Base-by-base conservation (phyloP, 805 yeast genomes). In the Alloascoidea africana region DNA sequence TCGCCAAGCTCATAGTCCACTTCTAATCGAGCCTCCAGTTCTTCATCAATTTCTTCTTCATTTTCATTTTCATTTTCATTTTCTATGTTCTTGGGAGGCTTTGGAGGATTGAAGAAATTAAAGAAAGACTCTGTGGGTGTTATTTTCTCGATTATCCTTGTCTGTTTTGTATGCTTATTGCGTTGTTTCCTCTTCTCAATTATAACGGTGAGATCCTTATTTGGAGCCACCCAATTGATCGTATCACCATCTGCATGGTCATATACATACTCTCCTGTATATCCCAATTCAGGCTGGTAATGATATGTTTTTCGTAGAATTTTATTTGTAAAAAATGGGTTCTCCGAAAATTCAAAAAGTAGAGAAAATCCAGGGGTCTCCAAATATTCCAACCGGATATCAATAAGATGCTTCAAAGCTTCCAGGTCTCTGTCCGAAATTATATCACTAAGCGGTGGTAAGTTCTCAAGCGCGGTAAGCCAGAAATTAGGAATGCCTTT, bases 161-260 rank as follows among this genome's bases (percentile, higher is more conserved):
- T 81, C 57, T 82, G 89, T 52, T 81, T 82, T 37, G 94, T 82
- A 49, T 73, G 75, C 56, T 80, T 82, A 55, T 82, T 82, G 63
- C 91, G 74, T 61, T 82, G 94, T 56, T 80, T 82, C 60, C 91
- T 70, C 64, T 79, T 75, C 59, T 81, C 89, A 35, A 82, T 76
- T 39, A 63, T 60, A 39, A 82, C 69, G 14, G 93, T 81, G 33
- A 76, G 84, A 50, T 82, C 81, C 40, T 63, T 62, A 43, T 75
- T 84, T 49, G 74, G 71, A 38, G 73, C 68, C 42, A 56, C 60
- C 94, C 94, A 82, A 44, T 73, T 62, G 50, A 82, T 76, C 37
- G 68, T 73, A 46, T 68, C 61, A 37, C 91, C 91, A 49, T 78
- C 83, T 4, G 93, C 91, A 52, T 80, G 86, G 56, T 82, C 93